Evolutionary conservation across 805 yeast species (phyloP).

Genomic region (Hanseniaspora taiwanica): DNA sequence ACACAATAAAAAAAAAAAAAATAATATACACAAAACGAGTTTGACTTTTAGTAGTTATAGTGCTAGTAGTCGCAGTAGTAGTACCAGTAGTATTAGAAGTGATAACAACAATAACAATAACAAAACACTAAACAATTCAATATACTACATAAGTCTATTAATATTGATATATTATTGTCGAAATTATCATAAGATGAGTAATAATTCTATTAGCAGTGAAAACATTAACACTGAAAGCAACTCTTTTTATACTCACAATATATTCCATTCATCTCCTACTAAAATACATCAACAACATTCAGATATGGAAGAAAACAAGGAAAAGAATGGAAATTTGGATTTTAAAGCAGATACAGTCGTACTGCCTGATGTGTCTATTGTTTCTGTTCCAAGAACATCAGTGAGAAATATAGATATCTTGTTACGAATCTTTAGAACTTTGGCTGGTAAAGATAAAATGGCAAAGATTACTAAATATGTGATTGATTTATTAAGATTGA

Average conservation of each 20-base stretch:
- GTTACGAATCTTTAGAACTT: constrained; percentile 37
- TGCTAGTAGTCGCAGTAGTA: neutral
- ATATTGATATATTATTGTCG: neutral
- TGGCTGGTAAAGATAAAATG: constrained; percentile 60
- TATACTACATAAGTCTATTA: neutral
- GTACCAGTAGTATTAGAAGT: neutral
- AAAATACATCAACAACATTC: too few relatives aligned
- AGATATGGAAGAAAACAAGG: too few relatives aligned
- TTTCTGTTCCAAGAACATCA: neutral
- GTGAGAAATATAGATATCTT: constrained; percentile 30
- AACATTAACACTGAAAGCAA: neutral
- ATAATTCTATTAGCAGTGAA: too few relatives aligned
- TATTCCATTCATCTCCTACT: too few relatives aligned
- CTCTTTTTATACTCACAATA: too few relatives aligned
- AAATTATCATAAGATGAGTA: too few relatives aligned
- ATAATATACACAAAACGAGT: neutral
- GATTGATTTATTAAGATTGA: constrained; percentile 37
- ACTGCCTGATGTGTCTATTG: too few relatives aligned
- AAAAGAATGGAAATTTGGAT: neutral
- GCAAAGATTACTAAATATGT: constrained; percentile 52
- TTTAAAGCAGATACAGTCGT: neutral
- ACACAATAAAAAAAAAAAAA: too few relatives aligned
- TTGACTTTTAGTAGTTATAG: too few relatives aligned
- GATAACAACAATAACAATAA: neutral
- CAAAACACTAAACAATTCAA: neutral